Evolutionary conservation across 2,329 filamentous ascomycete genomes (phyloP), one percentile per base, ranked within the genome.

Genomic region (Emericellopsis cladophorae): DNA sequence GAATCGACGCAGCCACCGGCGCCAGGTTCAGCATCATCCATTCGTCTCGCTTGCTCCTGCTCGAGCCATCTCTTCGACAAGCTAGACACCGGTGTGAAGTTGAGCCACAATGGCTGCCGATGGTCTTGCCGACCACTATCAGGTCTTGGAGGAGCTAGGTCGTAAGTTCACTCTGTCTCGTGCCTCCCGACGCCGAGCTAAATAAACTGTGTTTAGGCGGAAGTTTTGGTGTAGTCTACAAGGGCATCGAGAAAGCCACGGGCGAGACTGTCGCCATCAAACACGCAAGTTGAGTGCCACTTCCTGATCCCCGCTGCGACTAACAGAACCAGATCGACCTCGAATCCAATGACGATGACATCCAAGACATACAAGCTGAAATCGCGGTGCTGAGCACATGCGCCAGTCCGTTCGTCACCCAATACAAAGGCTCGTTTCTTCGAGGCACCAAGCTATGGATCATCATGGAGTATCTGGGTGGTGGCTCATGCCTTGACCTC

Each of bases 361-460:
- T 98, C 44, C 84, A 89, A 60, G 92, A 98, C 58, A 96, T 98
- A 44, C 90, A 98, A 54, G 88, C 94, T 56, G 92, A 98, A 59
- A 96, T 98, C 50, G 84, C 87, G 3, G 84, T 98, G 29, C 72
- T 98, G 45, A 92, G 89, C 62, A 95, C 92, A 40, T 98, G 92
- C 67, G 84, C 84, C 50, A 95, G 89, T 58, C 83, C 84, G 37
- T 93, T 84, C 60, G 88, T 98, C 50, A 96, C 92, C 14, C 85
- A 94, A 58, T 98, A 98, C 71, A 93, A 89, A 59, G 84, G 86
- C 18, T 95, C 89, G 56, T 98, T 96, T 60, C 74, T 96, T n/a
- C 79, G 86, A 51, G 92, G 92, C 22, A 84, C 89, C 58, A 98
- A 96, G 65, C 68, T 98, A 68, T 98, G 92, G 92, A 98, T 98